Percentiles rank a stretch among this genome's conserved stretches.
Evolutionary conservation across 2,329 filamentous ascomycete species (phyloP).

Genomic region (Apiospora arundinis): DNA sequence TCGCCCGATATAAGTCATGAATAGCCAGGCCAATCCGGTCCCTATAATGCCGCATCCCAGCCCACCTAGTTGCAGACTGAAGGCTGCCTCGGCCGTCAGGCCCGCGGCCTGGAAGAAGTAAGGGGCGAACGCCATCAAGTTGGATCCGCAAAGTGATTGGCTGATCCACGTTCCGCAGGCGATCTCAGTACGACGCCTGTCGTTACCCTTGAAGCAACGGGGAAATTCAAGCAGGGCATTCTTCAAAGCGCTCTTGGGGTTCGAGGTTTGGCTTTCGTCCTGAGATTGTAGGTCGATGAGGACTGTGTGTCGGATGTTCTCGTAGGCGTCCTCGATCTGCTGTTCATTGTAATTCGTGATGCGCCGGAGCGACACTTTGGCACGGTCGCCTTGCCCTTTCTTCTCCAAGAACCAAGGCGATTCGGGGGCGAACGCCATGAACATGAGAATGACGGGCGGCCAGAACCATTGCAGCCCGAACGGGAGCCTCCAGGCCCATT

Average conservation of each 20-base stretch:
- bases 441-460: constrained; percentile 42
- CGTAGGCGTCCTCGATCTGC: constrained; percentile 34
- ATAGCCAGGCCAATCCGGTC: constrained; percentile 24
- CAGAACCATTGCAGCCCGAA: constrained; percentile 50
- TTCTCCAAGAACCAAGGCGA: constrained; percentile 48
- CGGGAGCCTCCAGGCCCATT: constrained; percentile 46
- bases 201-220: constrained; percentile 45
- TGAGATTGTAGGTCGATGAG: constrained; percentile 33
- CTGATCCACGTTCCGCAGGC: constrained; percentile 36
- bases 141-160: constrained; percentile 31
- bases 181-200: constrained; percentile 43
- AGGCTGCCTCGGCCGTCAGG: constrained; percentile 26
- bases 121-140: constrained; percentile 37
- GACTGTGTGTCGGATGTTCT: constrained; percentile 44
- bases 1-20: constrained; percentile 26
- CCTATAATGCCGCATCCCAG: constrained; percentile 23
- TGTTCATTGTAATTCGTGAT: constrained; percentile 32
- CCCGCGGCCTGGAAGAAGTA: constrained; percentile 41
- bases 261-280: not conserved
- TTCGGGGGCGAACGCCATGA: constrained; percentile 45
- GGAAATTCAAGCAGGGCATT: constrained; percentile 38
- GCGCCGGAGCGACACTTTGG: constrained; percentile 37
- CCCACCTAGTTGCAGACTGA: constrained; percentile 20
- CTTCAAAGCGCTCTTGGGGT: not conserved
- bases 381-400: constrained; percentile 37